A percentile compares a stretch with the other conserved stretches of the same genome.
Evolutionary conservation across 768 basidiomycete genomes (phyloP).

Genomic region (Tulasnella sp.): DNA sequence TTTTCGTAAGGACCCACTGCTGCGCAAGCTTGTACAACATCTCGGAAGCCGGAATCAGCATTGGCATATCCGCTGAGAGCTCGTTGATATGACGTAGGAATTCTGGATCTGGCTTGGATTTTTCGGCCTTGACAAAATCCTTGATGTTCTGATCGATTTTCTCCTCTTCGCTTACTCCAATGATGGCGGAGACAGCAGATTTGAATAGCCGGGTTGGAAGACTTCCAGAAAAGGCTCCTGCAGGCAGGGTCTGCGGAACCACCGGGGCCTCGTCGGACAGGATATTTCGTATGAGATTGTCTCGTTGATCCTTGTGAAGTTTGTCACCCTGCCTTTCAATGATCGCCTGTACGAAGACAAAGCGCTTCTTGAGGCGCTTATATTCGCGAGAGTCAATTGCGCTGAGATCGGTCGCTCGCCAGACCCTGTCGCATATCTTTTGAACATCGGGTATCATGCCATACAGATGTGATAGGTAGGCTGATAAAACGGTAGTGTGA

Average conservation of each 20-base stretch:
- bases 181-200: too few relatives aligned
- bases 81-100: not conserved
- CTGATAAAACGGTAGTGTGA: not conserved
- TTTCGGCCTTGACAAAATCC: too few relatives aligned
- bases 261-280: too few relatives aligned
- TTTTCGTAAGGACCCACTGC: not conserved
- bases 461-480: not conserved
- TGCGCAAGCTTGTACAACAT: not conserved
- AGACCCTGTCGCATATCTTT: not conserved
- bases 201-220: too few relatives aligned
- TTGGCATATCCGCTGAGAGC: not conserved
- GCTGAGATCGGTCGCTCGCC: not conserved
- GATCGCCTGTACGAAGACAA: not conserved
- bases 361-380: not conserved
- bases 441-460: not conserved
- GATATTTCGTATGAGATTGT: not conserved
- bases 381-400: not conserved
- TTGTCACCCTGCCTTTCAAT: not conserved
- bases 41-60: not conserved
- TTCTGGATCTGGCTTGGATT: not conserved
- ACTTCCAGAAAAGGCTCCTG: too few relatives aligned
- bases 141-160: too few relatives aligned
- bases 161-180: too few relatives aligned
- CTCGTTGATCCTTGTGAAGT: not conserved
- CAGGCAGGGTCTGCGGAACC: too few relatives aligned